Percentiles rank a stretch among this genome's conserved stretches.
These are phyloP conservation scores for Hypholoma sublateritium DNA, from an alignment of 768 basidiomycete species.

Conservation along the genomic window DNA sequence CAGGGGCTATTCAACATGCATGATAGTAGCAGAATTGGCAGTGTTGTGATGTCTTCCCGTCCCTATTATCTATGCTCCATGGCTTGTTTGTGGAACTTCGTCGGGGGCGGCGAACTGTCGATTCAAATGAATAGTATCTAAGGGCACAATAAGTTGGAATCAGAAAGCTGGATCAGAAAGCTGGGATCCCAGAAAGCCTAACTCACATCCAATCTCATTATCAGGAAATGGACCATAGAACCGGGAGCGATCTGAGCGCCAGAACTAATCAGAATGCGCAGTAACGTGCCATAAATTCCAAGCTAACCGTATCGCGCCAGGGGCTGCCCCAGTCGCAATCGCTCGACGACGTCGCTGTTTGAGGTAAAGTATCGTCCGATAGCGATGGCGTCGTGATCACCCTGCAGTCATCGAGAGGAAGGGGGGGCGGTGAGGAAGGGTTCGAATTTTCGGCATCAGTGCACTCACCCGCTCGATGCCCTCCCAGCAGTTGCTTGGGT, in stretches of 20 bases:
- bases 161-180: not conserved
- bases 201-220: slow-evolving; percentile 18
- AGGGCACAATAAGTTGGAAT: too few relatives aligned
- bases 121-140: not conserved
- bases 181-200: not conserved
- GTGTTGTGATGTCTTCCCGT: too few relatives aligned
- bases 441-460: too few relatives aligned
- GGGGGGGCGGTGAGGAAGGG: too few relatives aligned
- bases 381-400: slow-evolving; percentile 18
- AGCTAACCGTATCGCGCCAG: slow-evolving; percentile 12
- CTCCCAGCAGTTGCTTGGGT: slow-evolving; percentile 18
- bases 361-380: slow-evolving; percentile 19
- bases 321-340: slow-evolving; percentile 7
- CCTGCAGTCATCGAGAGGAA: not conserved
- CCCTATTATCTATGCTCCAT: not conserved
- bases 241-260: slow-evolving; percentile 11
- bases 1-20: too few relatives aligned
- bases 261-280: not conserved
- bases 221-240: slow-evolving; percentile 20
- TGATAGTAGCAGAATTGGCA: too few relatives aligned
- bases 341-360: slow-evolving; percentile 13
- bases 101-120: slow-evolving; percentile 9
- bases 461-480: slow-evolving; percentile 14
- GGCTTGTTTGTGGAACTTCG: slow-evolving; percentile 17
- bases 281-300: not conserved